A percentile compares a stretch with the other conserved stretches of the same genome.
phyloP scores from a whole-genome alignment of 73 alveolate species.

The Paraurostyla sp. region DNA sequence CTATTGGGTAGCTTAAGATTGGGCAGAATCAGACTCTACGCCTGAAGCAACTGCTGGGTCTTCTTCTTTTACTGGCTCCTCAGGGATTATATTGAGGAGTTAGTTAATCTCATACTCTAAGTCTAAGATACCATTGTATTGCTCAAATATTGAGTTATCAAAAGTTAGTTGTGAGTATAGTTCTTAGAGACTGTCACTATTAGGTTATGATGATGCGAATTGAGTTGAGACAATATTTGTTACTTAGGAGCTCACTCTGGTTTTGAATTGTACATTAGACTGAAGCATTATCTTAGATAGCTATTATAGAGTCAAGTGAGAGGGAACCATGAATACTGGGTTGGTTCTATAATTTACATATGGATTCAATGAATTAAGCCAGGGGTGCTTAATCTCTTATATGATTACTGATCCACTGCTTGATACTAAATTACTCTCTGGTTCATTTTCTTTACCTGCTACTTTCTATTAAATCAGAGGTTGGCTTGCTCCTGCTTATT shows the following conservation, averaged over 20 bases:
- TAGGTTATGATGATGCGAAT: too few relatives aligned
- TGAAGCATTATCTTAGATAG: constrained; percentile 45
- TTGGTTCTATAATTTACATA: constrained; percentile 39
- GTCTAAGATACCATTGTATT: background rate
- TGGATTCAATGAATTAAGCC: constrained; percentile 15
- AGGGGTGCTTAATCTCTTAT: constrained; percentile 38
- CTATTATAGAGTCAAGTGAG: background rate
- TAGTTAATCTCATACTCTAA: constrained; percentile 25
- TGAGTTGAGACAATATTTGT: too few relatives aligned
- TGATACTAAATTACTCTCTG: too few relatives aligned
- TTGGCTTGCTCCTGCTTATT: background rate
- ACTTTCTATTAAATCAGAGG: background rate
- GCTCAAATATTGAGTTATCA: background rate
- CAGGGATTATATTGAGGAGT: background rate
- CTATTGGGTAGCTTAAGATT: too few relatives aligned
- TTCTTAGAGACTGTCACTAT: background rate
- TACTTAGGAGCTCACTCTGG: too few relatives aligned
- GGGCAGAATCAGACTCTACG: too few relatives aligned
- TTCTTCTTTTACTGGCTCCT: background rate
- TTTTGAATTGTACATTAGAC: background rate
- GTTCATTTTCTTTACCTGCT: too few relatives aligned
- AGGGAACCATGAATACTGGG: constrained; percentile 65
- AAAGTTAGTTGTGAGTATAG: background rate
- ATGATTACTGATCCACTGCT: background rate
- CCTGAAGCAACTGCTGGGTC: background rate